A percentile compares a stretch with the other conserved stretches of the same genome.
Conservation (phyloP, 116 monocot species). For the Papilionanthe hybrid region DNA sequence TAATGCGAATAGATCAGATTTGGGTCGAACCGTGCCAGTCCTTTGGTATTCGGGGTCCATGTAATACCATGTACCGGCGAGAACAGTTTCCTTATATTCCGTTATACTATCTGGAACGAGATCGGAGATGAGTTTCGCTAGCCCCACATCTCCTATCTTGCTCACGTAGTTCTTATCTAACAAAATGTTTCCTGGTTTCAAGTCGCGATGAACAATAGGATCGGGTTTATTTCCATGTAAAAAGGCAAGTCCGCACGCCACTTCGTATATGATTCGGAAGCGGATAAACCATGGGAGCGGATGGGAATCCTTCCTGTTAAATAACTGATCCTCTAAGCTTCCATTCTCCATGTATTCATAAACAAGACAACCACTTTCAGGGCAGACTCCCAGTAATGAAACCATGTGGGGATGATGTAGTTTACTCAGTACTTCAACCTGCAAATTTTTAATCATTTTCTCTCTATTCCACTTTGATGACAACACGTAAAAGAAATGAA, state of each 20-base stretch:
- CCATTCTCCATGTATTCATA: constrained; percentile 93
- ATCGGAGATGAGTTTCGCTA: constrained; percentile 63
- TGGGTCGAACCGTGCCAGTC: constrained; percentile 74
- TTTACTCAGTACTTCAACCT: constrained; percentile 84
- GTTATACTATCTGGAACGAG: constrained; percentile 75
- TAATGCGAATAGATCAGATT: constrained; percentile 82
- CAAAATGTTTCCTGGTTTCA: constrained; percentile 92
- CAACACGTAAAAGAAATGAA: no score
- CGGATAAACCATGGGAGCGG: constrained; percentile 68
- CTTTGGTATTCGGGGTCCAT: constrained; percentile 96
- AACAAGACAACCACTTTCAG: constrained; percentile 65
- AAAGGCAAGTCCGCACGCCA: constrained; percentile 71
- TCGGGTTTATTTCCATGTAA: constrained; percentile 73
- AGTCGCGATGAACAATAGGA: constrained; percentile 84
- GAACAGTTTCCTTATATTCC: constrained; percentile 67
- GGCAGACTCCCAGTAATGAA: constrained; percentile 69
- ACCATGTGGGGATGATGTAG: constrained; percentile 81
- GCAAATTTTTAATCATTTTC: constrained; percentile 2
- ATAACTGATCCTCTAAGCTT: constrained; percentile 73
- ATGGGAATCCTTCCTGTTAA: constrained; percentile 21
- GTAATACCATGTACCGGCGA: constrained; percentile 73
- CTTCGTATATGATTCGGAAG: constrained; percentile 69
- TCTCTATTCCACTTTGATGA: no score
- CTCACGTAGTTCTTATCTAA: constrained; percentile 60
- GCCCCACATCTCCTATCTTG: constrained; percentile 87